Base-by-base conservation (phyloP, 164 flowering plant genomes). In the Liriodendron chinense region DNA sequence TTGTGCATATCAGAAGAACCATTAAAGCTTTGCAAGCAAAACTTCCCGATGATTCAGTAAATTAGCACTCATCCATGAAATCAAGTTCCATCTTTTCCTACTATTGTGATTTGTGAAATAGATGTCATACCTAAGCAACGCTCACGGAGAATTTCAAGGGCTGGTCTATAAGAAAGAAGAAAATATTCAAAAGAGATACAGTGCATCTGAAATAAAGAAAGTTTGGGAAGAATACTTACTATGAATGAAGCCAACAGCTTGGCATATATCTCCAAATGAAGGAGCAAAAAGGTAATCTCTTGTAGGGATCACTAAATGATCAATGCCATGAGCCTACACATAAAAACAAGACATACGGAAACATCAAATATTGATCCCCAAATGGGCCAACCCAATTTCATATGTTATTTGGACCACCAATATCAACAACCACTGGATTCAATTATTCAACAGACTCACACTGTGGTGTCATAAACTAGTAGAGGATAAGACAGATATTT, bases 221-320 rank as follows among this genome's bases (percentile, higher is more conserved):
- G 62, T 10, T 7, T 9, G 65, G 16, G 68, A 57, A 75, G 25
- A 50, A 76, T 34, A 75, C 88, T 85, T 78, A 94, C 97, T 81
- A 49, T 91, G 91, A 65, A 94, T 90, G 81, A 94, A 94, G 61
- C 87, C 84, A 24, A 94, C 96, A 79, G 97, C 98, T 79, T 74
- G 85, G 79, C 87, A 80, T 71, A 93, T 89, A 77, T 89, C 86
- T 61, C 75, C 77, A 74, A 86, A 74, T 23, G 91, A 87, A 56
- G 97, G 98, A 48, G 98, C 98, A 84, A 94, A 94, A 75, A 90
- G 89, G 74, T 94, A 94, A 82, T 94, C 98, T 86, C 98, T 88
- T 16, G 98, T 94, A 47, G 98, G 93, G 75, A 94, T 88, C 81
- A 91, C 91, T 86, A 94, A 77, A 82, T 94, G 98, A 21, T 88